Evolutionary conservation across 352 stramenopile species (phyloP).

Genomic region (Aphanomyces stellatus): DNA sequence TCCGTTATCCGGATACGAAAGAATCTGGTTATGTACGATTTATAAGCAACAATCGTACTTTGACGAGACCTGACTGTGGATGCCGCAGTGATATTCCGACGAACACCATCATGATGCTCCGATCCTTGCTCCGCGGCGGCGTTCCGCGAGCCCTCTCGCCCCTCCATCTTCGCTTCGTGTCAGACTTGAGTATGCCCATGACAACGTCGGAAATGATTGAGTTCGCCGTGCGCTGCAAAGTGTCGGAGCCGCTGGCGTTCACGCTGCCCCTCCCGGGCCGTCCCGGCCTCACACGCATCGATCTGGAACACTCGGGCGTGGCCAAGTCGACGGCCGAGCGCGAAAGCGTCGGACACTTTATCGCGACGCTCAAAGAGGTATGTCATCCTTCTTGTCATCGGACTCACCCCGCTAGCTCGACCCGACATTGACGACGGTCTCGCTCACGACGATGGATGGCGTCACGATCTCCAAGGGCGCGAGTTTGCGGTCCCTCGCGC

Average conservation of each 20-base stretch:
- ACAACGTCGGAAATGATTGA: slow-evolving; percentile 20
- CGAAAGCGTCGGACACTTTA: slow-evolving; percentile 36
- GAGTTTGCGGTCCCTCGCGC: slow-evolving; percentile 45
- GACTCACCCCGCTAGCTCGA: neutral
- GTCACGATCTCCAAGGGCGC: slow-evolving; percentile 60
- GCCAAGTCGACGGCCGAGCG: slow-evolving; percentile 35
- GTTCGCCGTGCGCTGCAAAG: slow-evolving; percentile 36
- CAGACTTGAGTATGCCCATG: slow-evolving; percentile 27
- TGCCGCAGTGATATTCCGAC: no score
- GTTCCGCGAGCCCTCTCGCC: no score
- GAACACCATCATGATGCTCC: no score
- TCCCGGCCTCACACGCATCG: slow-evolving; percentile 40
- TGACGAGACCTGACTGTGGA: no score
- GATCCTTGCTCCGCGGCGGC: no score
- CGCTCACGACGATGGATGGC: slow-evolving; percentile 42
- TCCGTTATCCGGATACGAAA: no score
- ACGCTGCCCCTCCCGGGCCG: slow-evolving; percentile 52
- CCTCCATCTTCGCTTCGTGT: neutral
- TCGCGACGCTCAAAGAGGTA: slow-evolving; percentile 52
- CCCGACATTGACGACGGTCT: slow-evolving; percentile 15
- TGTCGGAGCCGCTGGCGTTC: slow-evolving; percentile 37
- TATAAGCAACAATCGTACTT: no score
- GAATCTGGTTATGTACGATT: no score
- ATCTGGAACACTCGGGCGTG: slow-evolving; percentile 26
- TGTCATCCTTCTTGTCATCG: slow-evolving; percentile 17